Percentiles rank a stretch among this genome's conserved stretches.
Conservation (phyloP, 768 basidiomycete genomes). For the Pleurotus ostreatus region DNA sequence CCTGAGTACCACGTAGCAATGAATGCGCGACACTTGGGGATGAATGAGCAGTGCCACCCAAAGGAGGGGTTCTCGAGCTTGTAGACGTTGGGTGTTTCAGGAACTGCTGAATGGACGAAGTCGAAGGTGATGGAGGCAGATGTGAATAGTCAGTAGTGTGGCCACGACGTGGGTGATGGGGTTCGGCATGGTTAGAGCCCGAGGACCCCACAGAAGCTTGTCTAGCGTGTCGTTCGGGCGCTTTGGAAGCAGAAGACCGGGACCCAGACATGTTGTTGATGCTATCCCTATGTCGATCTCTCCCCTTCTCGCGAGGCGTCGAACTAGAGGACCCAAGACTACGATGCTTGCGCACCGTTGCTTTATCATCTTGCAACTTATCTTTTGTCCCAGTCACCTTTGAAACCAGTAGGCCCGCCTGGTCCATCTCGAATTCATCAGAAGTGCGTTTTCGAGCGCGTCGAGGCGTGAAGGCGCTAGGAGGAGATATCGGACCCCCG, state of each 20-base stretch:
- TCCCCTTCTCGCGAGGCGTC: conserved; percentile 41
- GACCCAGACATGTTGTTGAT: conserved; percentile 24
- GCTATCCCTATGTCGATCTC: conserved; percentile 56
- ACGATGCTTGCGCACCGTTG: conserved; percentile 59
- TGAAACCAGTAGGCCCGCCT: conserved; percentile 54
- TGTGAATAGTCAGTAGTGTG: conserved; percentile 82
- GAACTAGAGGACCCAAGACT: conserved; percentile 46
- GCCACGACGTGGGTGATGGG: conserved; percentile 49
- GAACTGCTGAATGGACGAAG: conserved; percentile 85
- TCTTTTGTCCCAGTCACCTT: conserved; percentile 43
- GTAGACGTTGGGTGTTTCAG: conserved; percentile 50
- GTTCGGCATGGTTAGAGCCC: conserved; percentile 54
- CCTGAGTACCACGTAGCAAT: conserved; percentile 79
- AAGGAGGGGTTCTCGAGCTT: conserved; percentile 14
- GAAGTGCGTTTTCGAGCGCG: conserved; percentile 74
- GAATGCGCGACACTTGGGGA: conserved; percentile 79
- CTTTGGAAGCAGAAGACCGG: conserved; percentile 22
- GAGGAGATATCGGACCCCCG: conserved; percentile 46
- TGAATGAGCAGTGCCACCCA: conserved; percentile 37
- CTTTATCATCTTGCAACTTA: conserved; percentile 49
- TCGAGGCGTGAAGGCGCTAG: conserved; percentile 59
- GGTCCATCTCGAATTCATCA: conserved; percentile 80
- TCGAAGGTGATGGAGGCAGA: conserved; percentile 86
- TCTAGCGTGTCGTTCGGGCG: conserved; percentile 48
- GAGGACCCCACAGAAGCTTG: conserved; percentile 70